phyloP scores from a whole-genome alignment of 768 basidiomycete species.

The Suillus ampliporus region DNA sequence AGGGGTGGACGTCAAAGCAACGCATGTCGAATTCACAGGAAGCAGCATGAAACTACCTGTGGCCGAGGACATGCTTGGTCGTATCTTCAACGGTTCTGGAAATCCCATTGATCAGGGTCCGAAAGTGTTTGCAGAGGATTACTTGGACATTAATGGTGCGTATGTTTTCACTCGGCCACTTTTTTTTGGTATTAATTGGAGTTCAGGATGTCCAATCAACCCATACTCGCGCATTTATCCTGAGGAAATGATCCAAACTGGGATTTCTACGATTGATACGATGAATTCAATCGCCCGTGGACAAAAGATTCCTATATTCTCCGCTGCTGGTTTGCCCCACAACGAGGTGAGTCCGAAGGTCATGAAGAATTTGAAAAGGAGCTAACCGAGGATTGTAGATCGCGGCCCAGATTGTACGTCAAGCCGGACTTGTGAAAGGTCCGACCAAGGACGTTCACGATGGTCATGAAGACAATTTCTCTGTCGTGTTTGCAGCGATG shows the following conservation, averaged over 20 bases:
- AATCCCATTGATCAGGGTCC: conserved; percentile 98
- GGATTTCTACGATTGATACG: conserved; percentile 96
- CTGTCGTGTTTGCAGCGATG: conserved; percentile 99
- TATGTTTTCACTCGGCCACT: conserved; percentile 12
- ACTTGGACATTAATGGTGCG: conserved; percentile 97
- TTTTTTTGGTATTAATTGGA: conserved; percentile 22
- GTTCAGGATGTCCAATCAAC: conserved; percentile 93
- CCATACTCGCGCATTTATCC: conserved; percentile 98
- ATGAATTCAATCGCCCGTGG: conserved; percentile 99
- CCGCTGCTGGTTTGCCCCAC: conserved; percentile 97
- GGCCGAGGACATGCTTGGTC: conserved; percentile 98
- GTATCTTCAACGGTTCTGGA: conserved; percentile 98
- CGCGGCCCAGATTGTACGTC: conserved; percentile 99
- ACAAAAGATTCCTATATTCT: conserved; percentile 99
- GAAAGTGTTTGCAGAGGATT: conserved; percentile 99
- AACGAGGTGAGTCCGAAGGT: conserved; percentile 72
- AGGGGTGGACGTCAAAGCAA: conserved; percentile 96
- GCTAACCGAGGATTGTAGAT: conserved; percentile 58
- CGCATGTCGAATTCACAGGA: conserved; percentile 97
- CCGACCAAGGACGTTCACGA: conserved; percentile 98
- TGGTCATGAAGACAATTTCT: conserved; percentile 99
- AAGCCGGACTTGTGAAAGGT: conserved; percentile 95
- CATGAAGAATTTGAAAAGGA: neutral
- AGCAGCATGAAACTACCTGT: conserved; percentile 99
- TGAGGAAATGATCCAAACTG: conserved; percentile 99